Percentiles rank a stretch among this genome's conserved stretches.
phyloP scores from a whole-genome alignment of 2,329 filamentous ascomycete genomes.

The Hymenoscyphus infarciens region DNA sequence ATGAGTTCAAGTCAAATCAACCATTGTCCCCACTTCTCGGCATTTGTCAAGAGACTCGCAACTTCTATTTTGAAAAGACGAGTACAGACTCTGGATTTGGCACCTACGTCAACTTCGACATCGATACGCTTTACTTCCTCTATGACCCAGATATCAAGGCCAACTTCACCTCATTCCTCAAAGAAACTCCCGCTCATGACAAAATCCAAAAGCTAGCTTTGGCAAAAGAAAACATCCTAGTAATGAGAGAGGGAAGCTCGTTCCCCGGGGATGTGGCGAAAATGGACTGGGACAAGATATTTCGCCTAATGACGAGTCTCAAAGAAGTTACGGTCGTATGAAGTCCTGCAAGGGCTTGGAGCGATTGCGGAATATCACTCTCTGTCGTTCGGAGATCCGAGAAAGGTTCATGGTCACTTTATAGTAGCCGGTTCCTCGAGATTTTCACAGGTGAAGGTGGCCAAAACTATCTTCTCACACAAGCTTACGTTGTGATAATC shows the following conservation, averaged over 20 bases:
- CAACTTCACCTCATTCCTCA: background rate
- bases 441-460: too few species aligned
- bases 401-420: too few species aligned
- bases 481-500: too few species aligned
- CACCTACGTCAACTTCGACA: background rate
- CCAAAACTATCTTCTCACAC: too few species aligned
- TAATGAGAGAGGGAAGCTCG: too few species aligned
- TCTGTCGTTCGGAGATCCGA: too few species aligned
- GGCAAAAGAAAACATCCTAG: background rate
- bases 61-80: background rate
- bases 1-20: background rate
- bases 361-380: background rate
- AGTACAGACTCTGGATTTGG: background rate
- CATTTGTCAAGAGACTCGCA: background rate
- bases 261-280: background rate
- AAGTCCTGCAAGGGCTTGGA: background rate
- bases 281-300: background rate
- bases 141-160: background rate
- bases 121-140: background rate
- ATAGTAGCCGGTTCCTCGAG: too few species aligned
- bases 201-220: background rate
- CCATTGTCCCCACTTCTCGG: background rate
- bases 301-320: background rate
- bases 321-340: background rate
- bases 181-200: background rate